Conservation (phyloP, 208 protist species). For the Leishmania mexicana region DNA sequence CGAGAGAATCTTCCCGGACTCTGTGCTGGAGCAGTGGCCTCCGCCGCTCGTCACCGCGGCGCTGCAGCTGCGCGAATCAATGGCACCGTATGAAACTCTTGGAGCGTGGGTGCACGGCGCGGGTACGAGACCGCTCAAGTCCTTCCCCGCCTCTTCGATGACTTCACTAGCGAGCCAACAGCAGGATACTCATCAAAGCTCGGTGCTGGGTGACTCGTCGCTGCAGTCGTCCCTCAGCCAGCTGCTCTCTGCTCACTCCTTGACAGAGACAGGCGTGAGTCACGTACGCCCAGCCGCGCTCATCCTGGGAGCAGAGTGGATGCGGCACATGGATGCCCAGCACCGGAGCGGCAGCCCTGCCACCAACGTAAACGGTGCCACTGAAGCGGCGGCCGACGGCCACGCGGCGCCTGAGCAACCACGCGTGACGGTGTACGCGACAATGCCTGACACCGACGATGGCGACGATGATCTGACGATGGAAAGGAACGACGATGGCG, state of each 20-base stretch:
- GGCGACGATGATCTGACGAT: not conserved
- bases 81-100: slow-evolving; percentile 15
- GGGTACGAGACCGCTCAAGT: slow-evolving; percentile 4
- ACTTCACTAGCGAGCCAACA: not conserved
- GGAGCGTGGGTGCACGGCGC: slow-evolving; percentile 27
- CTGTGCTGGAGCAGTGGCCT: slow-evolving; percentile 10
- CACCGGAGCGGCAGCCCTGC: not conserved
- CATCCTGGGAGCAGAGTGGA: slow-evolving; percentile 23
- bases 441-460: not conserved
- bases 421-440: slow-evolving; percentile 16
- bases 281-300: slow-evolving; percentile 12
- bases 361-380: not conserved
- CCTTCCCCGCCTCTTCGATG: slow-evolving; percentile 1
- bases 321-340: slow-evolving; percentile 10
- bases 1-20: slow-evolving; percentile 16
- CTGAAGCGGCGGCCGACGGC: not conserved
- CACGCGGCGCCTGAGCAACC: not conserved
- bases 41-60: not conserved
- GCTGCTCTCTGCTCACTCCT: slow-evolving; percentile 15
- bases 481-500: not conserved
- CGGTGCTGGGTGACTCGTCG: not conserved
- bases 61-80: slow-evolving; percentile 15
- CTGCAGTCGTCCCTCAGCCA: slow-evolving; percentile 16
- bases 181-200: not conserved
- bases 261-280: not conserved